Conservation (phyloP, 495 filamentous ascomycete species). For the Xylaria acuta region DNA sequence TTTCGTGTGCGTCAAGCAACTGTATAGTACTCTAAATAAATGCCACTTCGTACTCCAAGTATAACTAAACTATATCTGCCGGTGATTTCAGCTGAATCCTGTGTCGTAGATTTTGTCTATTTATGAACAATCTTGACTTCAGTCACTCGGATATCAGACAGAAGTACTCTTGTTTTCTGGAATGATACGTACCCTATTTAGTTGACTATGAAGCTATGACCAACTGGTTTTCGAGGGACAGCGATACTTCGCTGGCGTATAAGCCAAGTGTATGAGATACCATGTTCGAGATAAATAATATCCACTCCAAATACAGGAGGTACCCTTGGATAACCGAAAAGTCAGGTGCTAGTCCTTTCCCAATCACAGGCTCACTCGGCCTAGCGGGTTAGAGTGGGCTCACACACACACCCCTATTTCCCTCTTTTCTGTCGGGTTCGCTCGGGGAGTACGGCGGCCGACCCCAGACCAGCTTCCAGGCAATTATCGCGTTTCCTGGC, state of each 20-base stretch:
- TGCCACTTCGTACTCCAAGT: neutral
- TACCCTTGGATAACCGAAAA: neutral
- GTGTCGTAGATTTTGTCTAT: neutral
- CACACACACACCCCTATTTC: neutral
- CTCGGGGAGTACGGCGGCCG: neutral
- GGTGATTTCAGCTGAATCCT: neutral
- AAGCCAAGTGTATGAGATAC: neutral
- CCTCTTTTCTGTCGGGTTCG: neutral
- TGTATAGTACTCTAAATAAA: neutral
- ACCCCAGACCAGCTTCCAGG: neutral
- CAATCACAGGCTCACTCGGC: neutral
- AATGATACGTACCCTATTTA: neutral
- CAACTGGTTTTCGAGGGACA: neutral
- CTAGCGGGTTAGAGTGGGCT: constrained; percentile 5
- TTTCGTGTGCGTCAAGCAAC: neutral
- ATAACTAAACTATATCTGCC: neutral
- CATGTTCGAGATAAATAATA: neutral
- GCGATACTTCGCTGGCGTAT: neutral
- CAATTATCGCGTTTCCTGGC: neutral
- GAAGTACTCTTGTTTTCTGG: neutral
- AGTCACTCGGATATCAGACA: neutral
- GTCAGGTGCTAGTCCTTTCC: neutral
- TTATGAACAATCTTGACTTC: neutral
- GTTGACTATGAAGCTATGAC: neutral
- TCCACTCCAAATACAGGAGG: neutral